Conservation (phyloP, 495 filamentous ascomycete genomes). For the Penicillium nucicola region DNA sequence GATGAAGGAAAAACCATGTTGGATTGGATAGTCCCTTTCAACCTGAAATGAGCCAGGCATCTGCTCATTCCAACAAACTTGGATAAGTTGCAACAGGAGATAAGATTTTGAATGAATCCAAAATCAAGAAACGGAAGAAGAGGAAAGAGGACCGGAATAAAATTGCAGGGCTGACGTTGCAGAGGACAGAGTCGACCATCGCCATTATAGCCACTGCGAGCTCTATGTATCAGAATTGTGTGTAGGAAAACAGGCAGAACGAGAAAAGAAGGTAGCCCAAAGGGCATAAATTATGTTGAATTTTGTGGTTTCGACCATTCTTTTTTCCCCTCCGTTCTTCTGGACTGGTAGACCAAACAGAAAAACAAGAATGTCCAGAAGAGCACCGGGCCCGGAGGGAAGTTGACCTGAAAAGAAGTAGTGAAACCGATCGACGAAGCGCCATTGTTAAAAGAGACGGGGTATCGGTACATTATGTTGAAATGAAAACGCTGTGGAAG, state of each 20-base stretch:
- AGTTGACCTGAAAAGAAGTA: constrained; percentile 20
- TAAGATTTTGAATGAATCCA: background rate
- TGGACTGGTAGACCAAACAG: constrained; percentile 3
- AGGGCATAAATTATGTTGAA: constrained; percentile 36
- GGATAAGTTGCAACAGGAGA: too few relatives aligned
- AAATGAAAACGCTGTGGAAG: constrained; percentile 45
- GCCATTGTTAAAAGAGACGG: constrained; percentile 38
- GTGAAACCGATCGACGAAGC: constrained; percentile 30
- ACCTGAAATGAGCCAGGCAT: too few relatives aligned
- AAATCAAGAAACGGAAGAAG: constrained; percentile 2
- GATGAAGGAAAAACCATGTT: too few relatives aligned
- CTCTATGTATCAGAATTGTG: background rate
- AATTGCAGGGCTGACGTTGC: background rate
- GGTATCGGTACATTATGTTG: constrained; percentile 42
- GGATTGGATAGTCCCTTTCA: too few relatives aligned
- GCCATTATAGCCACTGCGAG: background rate
- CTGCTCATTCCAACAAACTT: too few relatives aligned
- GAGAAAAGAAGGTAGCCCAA: background rate
- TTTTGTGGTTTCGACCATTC: constrained; percentile 22
- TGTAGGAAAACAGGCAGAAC: background rate
- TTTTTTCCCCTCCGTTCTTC: constrained; percentile 3
- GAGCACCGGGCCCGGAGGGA: constrained; percentile 17
- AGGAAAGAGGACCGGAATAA: background rate
- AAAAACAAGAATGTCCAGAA: constrained; percentile 1
- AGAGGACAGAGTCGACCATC: too few relatives aligned